These are phyloP conservation scores for Penicillium sp. DNA, from an alignment of 2,329 filamentous ascomycete species.

Conservation along the genomic window DNA sequence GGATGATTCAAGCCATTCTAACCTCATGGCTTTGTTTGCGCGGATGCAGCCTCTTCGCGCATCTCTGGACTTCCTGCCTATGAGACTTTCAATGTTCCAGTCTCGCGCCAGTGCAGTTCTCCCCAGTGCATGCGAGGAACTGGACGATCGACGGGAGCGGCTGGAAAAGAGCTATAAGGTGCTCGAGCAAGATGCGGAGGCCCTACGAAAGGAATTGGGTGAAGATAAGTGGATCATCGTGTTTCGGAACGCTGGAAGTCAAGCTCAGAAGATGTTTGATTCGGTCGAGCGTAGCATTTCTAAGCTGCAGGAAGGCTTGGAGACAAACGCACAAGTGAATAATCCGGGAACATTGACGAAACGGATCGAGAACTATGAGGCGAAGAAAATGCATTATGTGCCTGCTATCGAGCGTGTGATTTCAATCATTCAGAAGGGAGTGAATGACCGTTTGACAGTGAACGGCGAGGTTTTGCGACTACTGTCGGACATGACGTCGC, in stretches of 20 bases:
- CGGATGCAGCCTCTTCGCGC: conserved; percentile 92
- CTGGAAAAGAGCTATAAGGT: conserved; percentile 86
- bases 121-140: conserved; percentile 85
- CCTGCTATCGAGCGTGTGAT: conserved; percentile 90
- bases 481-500: conserved; percentile 79
- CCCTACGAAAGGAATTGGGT: conserved; percentile 81
- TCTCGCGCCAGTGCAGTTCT: conserved; percentile 74
- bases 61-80: conserved; percentile 91
- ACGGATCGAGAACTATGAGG: conserved; percentile 90
- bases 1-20: conserved; percentile 85
- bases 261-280: conserved; percentile 95
- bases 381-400: conserved; percentile 91
- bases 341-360: conserved; percentile 71
- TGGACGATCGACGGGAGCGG: conserved; percentile 70
- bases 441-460: conserved; percentile 90
- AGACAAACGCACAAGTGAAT: conserved; percentile 70
- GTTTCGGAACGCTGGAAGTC: conserved; percentile 86
- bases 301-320: conserved; percentile 78
- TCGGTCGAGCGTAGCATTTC: conserved; percentile 84
- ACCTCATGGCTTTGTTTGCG: conserved; percentile 84
- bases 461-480: conserved; percentile 92
- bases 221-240: conserved; percentile 96
- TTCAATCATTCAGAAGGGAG: conserved; percentile 91
- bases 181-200: conserved; percentile 86
- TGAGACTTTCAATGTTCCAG: conserved; percentile 87